phyloP scores from a whole-genome alignment of 257 asterid genomes.

The Fraxinus anomala region DNA sequence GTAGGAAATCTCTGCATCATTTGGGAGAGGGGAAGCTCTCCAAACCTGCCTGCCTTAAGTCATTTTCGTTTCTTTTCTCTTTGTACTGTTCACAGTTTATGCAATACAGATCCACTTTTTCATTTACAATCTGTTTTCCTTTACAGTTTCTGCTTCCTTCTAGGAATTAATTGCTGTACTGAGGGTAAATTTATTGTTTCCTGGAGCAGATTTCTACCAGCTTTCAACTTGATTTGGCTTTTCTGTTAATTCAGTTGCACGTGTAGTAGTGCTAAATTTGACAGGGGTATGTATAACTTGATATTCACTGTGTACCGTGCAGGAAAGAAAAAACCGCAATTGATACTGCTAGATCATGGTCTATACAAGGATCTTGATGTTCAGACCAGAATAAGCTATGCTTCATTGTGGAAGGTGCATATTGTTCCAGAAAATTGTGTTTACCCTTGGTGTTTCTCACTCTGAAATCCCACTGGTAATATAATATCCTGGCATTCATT shows the following conservation, averaged over 20 bases:
- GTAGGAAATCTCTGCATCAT: too few species aligned
- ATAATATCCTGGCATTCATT: conserved; percentile 19
- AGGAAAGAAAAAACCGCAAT: conserved; percentile 84
- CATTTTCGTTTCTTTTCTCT: too few species aligned
- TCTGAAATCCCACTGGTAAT: conserved; percentile 20
- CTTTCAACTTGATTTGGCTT: conserved; percentile 9
- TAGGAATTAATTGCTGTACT: too few species aligned
- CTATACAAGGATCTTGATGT: conserved; percentile 88
- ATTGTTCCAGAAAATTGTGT: conserved; percentile 19
- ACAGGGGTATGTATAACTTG: conserved; percentile 19
- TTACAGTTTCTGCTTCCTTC: too few species aligned
- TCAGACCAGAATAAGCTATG: conserved; percentile 74
- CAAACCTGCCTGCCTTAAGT: too few species aligned
- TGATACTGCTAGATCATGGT: conserved; percentile 92
- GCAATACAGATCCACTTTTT: too few species aligned
- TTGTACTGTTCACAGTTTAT: too few species aligned
- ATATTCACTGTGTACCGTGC: conserved; percentile 10
- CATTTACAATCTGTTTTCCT: too few species aligned
- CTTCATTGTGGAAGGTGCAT: conserved; percentile 91
- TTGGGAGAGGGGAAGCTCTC: too few species aligned
- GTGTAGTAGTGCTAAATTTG: neutral
- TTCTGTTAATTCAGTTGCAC: conserved; percentile 7
- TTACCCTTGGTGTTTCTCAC: conserved; percentile 8
- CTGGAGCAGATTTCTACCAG: neutral
- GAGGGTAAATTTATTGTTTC: too few species aligned